Percentiles rank a stretch among this genome's conserved stretches.
phyloP scores from a whole-genome alignment of 768 basidiomycete genomes.

The button mushroom (Agaricus bisporus) region DNA sequence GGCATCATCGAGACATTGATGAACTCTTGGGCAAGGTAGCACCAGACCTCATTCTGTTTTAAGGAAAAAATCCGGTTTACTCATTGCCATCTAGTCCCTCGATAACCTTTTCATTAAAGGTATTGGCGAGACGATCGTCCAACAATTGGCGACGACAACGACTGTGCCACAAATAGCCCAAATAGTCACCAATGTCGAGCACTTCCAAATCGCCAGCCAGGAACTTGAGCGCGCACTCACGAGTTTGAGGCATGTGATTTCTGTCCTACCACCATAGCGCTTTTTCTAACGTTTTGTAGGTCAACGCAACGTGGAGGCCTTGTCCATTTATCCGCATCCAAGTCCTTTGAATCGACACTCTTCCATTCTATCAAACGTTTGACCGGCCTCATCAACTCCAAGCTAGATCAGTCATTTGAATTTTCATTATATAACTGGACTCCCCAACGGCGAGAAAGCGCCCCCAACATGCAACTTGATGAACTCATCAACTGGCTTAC shows the following conservation, averaged over 20 bases:
- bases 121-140: conserved; percentile 71
- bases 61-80: background rate
- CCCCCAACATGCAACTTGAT: conserved; percentile 90
- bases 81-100: conserved; percentile 53
- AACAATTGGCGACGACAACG: conserved; percentile 66
- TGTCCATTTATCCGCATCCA: conserved; percentile 58
- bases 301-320: conserved; percentile 80
- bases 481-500: conserved; percentile 96
- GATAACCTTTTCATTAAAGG: conserved; percentile 74
- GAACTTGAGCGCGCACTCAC: conserved; percentile 85
- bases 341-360: conserved; percentile 66
- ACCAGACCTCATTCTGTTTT: background rate
- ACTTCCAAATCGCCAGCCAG: conserved; percentile 78
- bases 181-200: conserved; percentile 87
- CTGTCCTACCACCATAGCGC: background rate
- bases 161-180: conserved; percentile 90
- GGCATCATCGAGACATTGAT: conserved; percentile 88
- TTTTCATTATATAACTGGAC: conserved; percentile 95
- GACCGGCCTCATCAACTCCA: conserved; percentile 76
- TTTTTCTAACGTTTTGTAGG: conserved; percentile 28
- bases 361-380: conserved; percentile 69
- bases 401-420: conserved; percentile 94
- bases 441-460: conserved; percentile 58
- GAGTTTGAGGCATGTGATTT: conserved; percentile 58
- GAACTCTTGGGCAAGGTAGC: conserved; percentile 82